Evolutionary conservation across 768 basidiomycete genomes (phyloP).

Genomic region (Amanita thiersii): DNA sequence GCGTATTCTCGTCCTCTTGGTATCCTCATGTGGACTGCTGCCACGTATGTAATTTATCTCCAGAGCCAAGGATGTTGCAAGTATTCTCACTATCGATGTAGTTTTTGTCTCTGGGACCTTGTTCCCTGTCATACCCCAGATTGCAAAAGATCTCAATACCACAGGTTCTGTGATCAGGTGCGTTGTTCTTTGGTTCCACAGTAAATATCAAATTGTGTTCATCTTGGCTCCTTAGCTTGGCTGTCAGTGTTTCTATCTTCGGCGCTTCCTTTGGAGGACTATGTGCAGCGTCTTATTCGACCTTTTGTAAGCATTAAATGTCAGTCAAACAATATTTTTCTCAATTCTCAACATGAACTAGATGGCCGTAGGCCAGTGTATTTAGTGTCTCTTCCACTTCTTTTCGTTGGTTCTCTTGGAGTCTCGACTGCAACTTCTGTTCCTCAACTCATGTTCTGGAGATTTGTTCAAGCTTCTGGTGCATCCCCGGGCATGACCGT

Average conservation of each 20-base stretch:
- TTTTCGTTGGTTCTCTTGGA: constrained; percentile 51
- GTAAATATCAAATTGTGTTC: not conserved
- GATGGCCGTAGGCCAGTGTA: constrained; percentile 63
- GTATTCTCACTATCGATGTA: constrained; percentile 16
- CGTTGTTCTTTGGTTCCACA: constrained; percentile 9
- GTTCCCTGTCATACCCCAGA: constrained; percentile 67
- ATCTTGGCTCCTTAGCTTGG: constrained; percentile 16
- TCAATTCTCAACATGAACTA: constrained; percentile 14
- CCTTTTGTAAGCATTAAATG: constrained; percentile 22
- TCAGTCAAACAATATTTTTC: not conserved
- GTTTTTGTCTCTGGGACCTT: constrained; percentile 66
- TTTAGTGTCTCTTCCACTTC: constrained; percentile 48
- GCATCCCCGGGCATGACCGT: constrained; percentile 47
- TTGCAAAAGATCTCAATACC: constrained; percentile 55
- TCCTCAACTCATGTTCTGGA: constrained; percentile 44
- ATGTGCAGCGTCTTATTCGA: constrained; percentile 26
- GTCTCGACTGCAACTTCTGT: constrained; percentile 40
- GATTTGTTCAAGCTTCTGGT: constrained; percentile 62
- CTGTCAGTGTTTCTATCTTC: constrained; percentile 27
- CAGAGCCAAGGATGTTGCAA: not conserved
- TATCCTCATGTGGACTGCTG: constrained; percentile 54
- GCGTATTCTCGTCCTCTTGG: constrained; percentile 43
- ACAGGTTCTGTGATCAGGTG: constrained; percentile 53
- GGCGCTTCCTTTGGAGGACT: constrained; percentile 25
- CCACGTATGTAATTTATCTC: constrained; percentile 33